These are phyloP conservation scores for Saccharomycopsis hybrid DNA, from an alignment of 1,139 yeast species.

Conservation along the genomic window DNA sequence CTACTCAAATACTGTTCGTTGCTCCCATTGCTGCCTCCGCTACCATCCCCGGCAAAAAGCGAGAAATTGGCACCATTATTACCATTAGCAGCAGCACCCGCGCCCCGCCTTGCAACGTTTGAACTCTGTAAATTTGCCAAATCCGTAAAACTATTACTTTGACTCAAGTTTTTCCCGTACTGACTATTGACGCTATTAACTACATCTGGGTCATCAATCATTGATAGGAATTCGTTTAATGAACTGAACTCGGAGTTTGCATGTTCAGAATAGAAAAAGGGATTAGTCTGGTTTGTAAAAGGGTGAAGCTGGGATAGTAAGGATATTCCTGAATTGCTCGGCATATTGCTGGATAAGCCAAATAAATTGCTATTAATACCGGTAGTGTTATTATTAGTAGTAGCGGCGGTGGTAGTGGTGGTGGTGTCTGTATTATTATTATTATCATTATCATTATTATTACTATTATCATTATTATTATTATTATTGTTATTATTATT, in stretches of 20 bases:
- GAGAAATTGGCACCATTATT: not conserved
- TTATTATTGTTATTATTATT: no score
- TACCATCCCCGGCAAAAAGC: not conserved
- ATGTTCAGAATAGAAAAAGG: constrained; percentile 81
- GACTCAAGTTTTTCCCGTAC: not conserved
- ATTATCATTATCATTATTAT: not conserved
- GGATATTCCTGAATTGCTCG: constrained; percentile 4
- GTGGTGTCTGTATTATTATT: constrained; percentile 9
- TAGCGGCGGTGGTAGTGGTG: constrained; percentile 6
- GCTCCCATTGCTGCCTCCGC: not conserved
- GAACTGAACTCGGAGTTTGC: constrained; percentile 93
- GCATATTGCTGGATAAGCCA: constrained; percentile 12
- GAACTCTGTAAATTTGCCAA: no score
- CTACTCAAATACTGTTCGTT: not conserved
- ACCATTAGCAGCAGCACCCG: no score
- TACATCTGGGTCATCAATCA: constrained; percentile 76
- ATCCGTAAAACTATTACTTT: no score
- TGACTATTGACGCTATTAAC: constrained; percentile 20
- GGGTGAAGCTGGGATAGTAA: constrained; percentile 19
- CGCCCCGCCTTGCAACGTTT: no score
- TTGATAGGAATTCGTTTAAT: constrained; percentile 78
- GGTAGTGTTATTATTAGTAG: no score
- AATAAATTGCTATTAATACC: no score
- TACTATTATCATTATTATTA: no score
- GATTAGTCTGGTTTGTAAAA: constrained; percentile 27